These are phyloP conservation scores for Penicillium sp. DNA, from an alignment of 2,329 filamentous ascomycete genomes.

Conservation along the genomic window DNA sequence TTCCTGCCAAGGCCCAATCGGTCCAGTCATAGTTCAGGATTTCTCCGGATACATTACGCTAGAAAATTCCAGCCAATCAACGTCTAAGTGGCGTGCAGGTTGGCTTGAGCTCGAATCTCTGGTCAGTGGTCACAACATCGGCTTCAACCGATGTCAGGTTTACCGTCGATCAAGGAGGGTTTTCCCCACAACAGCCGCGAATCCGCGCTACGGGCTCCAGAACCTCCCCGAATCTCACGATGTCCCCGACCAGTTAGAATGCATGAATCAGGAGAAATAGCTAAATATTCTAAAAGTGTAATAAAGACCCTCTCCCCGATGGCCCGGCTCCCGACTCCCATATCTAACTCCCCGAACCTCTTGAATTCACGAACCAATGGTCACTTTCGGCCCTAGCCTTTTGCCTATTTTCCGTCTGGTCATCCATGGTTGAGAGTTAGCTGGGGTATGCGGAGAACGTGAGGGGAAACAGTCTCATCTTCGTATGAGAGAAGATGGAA, in stretches of 20 bases:
- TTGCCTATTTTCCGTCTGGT: not conserved
- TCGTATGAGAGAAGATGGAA: not conserved
- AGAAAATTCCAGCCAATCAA: not conserved
- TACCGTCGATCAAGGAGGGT: not conserved
- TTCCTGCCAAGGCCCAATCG: not conserved
- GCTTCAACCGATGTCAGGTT: not conserved
- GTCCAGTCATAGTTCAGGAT: not conserved
- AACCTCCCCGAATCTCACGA: not conserved
- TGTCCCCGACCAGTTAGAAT: not conserved
- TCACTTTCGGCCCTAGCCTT: not conserved
- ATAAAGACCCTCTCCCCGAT: not conserved
- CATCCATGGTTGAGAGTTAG: slow-evolving; percentile 2
- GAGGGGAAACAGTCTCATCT: not conserved
- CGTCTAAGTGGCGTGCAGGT: not conserved
- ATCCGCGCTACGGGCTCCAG: not conserved
- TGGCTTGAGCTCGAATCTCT: not conserved
- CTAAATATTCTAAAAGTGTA: not conserved
- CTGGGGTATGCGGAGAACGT: not conserved
- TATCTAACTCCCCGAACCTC: not conserved
- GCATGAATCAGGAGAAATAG: not conserved
- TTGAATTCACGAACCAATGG: not conserved
- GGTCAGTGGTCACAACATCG: not conserved
- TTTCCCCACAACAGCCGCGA: not conserved
- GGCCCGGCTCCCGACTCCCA: not conserved
- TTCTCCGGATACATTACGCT: not conserved